Percentiles rank a stretch among this genome's conserved stretches.
phyloP scores from a whole-genome alignment of 495 filamentous ascomycete species.

The Lentithecium fluviatile region DNA sequence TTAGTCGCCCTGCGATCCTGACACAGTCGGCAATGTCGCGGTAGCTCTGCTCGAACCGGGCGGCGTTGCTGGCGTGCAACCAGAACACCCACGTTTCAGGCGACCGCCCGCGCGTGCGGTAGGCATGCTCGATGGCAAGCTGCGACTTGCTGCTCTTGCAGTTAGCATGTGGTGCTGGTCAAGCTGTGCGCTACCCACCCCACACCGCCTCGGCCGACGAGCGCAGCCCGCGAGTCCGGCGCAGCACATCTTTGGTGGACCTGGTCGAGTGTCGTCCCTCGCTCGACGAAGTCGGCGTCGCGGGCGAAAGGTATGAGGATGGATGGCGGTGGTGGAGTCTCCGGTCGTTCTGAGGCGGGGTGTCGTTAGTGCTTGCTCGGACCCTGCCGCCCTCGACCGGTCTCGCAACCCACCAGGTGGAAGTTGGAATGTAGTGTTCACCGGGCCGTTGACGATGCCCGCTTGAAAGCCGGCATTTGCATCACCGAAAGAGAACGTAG shows the following conservation, averaged over 20 bases:
- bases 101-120: slow-evolving; percentile 39
- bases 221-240: slow-evolving; percentile 31
- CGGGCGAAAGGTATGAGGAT: slow-evolving; percentile 39
- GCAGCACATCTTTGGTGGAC: slow-evolving; percentile 39
- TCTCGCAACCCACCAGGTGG: too few species aligned
- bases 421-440: too few species aligned
- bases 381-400: too few species aligned
- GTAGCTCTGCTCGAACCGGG: slow-evolving; percentile 36
- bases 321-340: slow-evolving; percentile 8
- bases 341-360: too few species aligned
- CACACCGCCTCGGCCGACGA: slow-evolving; percentile 46
- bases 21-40: slow-evolving; percentile 32
- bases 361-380: too few species aligned
- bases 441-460: too few species aligned
- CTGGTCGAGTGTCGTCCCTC: slow-evolving; percentile 40
- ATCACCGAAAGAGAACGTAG: too few species aligned
- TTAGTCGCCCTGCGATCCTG: too few species aligned
- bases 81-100: slow-evolving; percentile 36
- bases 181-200: slow-evolving; percentile 41
- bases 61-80: slow-evolving; percentile 37
- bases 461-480: too few species aligned
- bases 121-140: slow-evolving; percentile 53
- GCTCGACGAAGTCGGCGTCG: slow-evolving; percentile 48
- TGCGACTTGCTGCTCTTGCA: slow-evolving; percentile 50
- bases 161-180: slow-evolving; percentile 1